phyloP scores from a whole-genome alignment of 2,329 filamentous ascomycete species.

The Trichoderma asperellum region DNA sequence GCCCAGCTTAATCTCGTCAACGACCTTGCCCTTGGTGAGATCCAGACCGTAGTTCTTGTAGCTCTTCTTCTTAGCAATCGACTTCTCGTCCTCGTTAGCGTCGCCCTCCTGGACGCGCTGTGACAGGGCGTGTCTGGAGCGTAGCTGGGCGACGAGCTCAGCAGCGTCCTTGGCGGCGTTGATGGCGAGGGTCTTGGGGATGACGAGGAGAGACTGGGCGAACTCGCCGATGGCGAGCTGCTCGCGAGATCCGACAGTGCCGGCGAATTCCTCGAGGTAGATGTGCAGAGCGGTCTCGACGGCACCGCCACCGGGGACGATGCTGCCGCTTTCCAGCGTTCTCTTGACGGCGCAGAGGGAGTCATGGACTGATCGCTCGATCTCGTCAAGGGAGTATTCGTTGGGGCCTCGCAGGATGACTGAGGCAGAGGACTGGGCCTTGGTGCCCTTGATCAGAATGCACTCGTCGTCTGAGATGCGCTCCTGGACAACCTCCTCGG shows the following conservation, averaged over 20 bases:
- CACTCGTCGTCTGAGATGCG: conserved; percentile 98
- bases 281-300: conserved; percentile 99
- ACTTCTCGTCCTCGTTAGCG: conserved; percentile 83
- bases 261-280: conserved; percentile 97
- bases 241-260: conserved; percentile 94
- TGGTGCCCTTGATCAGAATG: conserved; percentile 94
- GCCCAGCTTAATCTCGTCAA: conserved; percentile 91
- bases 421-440: conserved; percentile 89
- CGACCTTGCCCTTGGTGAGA: conserved; percentile 83
- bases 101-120: conserved; percentile 90
- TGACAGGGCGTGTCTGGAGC: conserved; percentile 89
- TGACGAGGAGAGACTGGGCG: conserved; percentile 88
- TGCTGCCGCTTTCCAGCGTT: conserved; percentile 92
- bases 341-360: conserved; percentile 96
- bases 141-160: conserved; percentile 92
- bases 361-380: conserved; percentile 98
- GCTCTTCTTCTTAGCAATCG: conserved; percentile 87
- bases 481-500: conserved; percentile 97
- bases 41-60: conserved; percentile 99
- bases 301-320: conserved; percentile 93
- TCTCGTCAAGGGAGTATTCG: conserved; percentile 96
- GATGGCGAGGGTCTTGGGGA: conserved; percentile 94
- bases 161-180: conserved; percentile 97
- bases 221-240: conserved; percentile 98
- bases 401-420: conserved; percentile 95